Evolutionary conservation across 108 stramenopile species (phyloP), one percentile per base, ranked within the genome.

Genomic region (Cyclotella baltica): DNA sequence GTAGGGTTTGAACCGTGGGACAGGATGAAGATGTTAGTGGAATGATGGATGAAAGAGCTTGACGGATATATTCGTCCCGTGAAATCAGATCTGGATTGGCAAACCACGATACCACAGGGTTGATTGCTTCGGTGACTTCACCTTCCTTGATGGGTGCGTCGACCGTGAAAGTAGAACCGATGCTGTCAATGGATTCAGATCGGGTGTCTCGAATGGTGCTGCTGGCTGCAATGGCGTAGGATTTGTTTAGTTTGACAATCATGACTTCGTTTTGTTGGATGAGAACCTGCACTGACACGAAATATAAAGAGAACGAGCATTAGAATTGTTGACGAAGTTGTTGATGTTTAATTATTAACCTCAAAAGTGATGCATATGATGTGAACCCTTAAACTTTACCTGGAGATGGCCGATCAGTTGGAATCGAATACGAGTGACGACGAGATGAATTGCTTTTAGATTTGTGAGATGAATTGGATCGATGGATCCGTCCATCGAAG

Each of bases 1-100:
- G 79, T 15, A 80, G 61, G 8, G 51, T 31, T 23, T 62, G 73
- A 15, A 73, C 79, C 10, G 30, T 28, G 27, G 38, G 64, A 43
- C 38, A 40, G 22, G 72, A 80, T n/a, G 72, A 10, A 23, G 79
- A 80, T 18, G 31, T 33, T 16, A 61, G 33, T 0, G 34, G 31
- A 18, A 61, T 31, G 11, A 61, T 61, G 15, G 59, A 33, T 61
- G 30, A 13, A 34, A 61, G n/a, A 0, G 59, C 30, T 61, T 61
- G 59, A 30, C 59, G 30, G 3, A 61, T n/a, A 31, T 4, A 23
- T 23, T 55, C 25, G 23, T 55, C 47, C 1, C n/a, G 47, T n/a
- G 6, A 48, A 1, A 48, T 48, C 2, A 48, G 2, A 1, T 48
- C 18, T 55, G 55, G 1, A 25, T n/a, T 55, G 23, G 23, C 23